Evolutionary conservation across 2,329 filamentous ascomycete species (phyloP), one percentile per base, ranked within the genome.

Genomic region (Penicillium palitans): DNA sequence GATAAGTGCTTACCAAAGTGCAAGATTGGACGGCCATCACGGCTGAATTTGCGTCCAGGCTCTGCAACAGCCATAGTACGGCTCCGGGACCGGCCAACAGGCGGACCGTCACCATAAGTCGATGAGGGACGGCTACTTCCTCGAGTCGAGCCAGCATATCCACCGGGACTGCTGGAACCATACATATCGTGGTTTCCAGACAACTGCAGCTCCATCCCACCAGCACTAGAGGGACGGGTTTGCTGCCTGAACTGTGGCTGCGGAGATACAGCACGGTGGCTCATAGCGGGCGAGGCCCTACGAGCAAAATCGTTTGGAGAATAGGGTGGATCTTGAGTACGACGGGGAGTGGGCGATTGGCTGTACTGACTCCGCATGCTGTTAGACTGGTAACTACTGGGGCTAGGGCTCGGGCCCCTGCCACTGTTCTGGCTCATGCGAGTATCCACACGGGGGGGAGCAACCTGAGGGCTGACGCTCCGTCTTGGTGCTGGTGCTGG

Each of bases 1-100:
- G 41, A 39, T 49, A 4, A 84, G 31, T 31, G 15, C 92, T 87
- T 84, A 98, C 95, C 91, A 78, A 93, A 97, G 78, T 97, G 91
- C 71, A 98, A 74, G 71, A 98, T 93, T 37, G 90, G 87, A 60
- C 90, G 86, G 31, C 95, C 93, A 73, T 97, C 92, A 62, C 87
- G 85, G 6, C 91, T 96, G 68, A 90, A 91, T 68, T 93, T 90
- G 66, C 90, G 68, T 52, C 70, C 72, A 60, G 73, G 83, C n/a
- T 87, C 86, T 27, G 85, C 83, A 68, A 95, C 90, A n/a, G 90
- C 91, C 59, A 95, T 83, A 69, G 92, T 96, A 81, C 93, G 91
- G 75, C 92, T 96, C 64, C 85, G 74, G n/a, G 80, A 81, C 42
- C 81, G 74, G 47, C 79, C 74, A 68, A 88, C 79, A 17, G 65